Evolutionary conservation across 108 stramenopile species (phyloP), one percentile per base, ranked within the genome.

Genomic region (Asterionellopsis glacialis): DNA sequence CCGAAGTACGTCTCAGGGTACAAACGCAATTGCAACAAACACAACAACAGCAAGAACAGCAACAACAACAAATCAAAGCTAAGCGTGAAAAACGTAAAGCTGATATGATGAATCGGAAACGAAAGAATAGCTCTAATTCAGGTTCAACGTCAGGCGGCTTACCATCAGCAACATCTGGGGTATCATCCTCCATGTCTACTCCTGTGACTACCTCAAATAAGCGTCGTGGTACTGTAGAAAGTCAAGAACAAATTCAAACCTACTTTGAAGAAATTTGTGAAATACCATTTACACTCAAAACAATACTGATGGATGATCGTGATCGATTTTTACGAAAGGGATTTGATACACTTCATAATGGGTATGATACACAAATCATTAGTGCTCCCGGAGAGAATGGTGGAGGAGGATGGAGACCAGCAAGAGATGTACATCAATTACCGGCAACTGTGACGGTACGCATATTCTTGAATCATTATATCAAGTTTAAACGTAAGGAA

Each of bases 251-350:
- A 21, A 16, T 16, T 16, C 47, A 48, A 48, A 15, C 4, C 1
- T 54, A 27, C 22, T 63, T 16, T n/a, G 51, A 72, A 51, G 77
- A 72, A n/a, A 65, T 59, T 45, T 79, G 73, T 41, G 67, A 67
- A 26, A 57, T 92, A 14, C 87, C 90, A 1, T 82, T 86, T 52
- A 77, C 79, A 13, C 67, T 92, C 9, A 80, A 78, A 48, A 88
- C 76, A 18, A 61, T 88, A 2, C 28, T 92, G 41, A 75, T 84
- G 1, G 87, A 92, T 44, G 90, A 92, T 21, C 69, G 74, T 58
- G 76, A 77, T 41, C 57, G 67, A 27, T 76, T 92, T 48, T 76
- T 75, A 13, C 82, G 79, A 45, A 75, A 69, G 47, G 71, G 74
- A 16, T 72, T 73, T 57, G 60, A 72, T 19, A 38, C 41, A 21